Conservation (phyloP, 2,329 filamentous ascomycete genomes). For the Ascocoryne sarcoides region DNA sequence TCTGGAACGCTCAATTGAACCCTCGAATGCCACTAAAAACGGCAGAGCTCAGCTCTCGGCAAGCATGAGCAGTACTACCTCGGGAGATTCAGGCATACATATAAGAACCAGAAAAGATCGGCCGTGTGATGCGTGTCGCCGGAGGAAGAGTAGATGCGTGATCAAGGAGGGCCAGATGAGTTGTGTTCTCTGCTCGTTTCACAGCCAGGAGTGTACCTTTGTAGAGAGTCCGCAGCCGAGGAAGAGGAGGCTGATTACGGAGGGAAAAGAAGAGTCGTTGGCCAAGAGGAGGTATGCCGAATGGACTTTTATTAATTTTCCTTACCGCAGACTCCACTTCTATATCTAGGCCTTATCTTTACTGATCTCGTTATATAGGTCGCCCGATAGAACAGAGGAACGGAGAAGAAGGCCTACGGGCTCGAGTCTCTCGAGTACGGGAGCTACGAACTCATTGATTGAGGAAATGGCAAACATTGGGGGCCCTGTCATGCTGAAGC, state of each 20-base stretch:
- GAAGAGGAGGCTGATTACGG: slow-evolving; percentile 67
- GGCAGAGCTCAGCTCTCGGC: slow-evolving; percentile 29
- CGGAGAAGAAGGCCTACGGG: slow-evolving; percentile 44
- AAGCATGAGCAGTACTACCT: slow-evolving; percentile 44
- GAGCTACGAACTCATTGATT: slow-evolving; percentile 52
- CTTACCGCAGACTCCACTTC: neutral
- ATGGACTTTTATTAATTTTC: slow-evolving; percentile 7
- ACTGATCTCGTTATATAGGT: slow-evolving; percentile 35
- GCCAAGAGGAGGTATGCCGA: slow-evolving; percentile 58
- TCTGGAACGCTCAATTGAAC: slow-evolving; percentile 18
- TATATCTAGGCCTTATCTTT: neutral
- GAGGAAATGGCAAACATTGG: slow-evolving; percentile 66
- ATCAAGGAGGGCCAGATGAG: slow-evolving; percentile 64
- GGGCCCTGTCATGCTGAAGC: slow-evolving; percentile 55
- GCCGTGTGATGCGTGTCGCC: slow-evolving; percentile 66
- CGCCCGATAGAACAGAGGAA: slow-evolving; percentile 46
- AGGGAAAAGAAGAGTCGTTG: slow-evolving; percentile 44
- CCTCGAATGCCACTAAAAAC: slow-evolving; percentile 12
- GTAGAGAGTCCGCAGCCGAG: slow-evolving; percentile 66
- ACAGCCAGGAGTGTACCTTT: slow-evolving; percentile 72
- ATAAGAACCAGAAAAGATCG: slow-evolving; percentile 40
- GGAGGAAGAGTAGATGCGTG: slow-evolving; percentile 67
- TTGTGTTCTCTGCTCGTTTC: slow-evolving; percentile 70
- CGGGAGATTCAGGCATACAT: slow-evolving; percentile 38
- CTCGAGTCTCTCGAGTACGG: slow-evolving; percentile 52